A percentile compares a stretch with the other conserved stretches of the same genome.
These are phyloP conservation scores for Phialemonium atrogriseum DNA, from an alignment of 2,329 filamentous ascomycete species.

Conservation along the genomic window DNA sequence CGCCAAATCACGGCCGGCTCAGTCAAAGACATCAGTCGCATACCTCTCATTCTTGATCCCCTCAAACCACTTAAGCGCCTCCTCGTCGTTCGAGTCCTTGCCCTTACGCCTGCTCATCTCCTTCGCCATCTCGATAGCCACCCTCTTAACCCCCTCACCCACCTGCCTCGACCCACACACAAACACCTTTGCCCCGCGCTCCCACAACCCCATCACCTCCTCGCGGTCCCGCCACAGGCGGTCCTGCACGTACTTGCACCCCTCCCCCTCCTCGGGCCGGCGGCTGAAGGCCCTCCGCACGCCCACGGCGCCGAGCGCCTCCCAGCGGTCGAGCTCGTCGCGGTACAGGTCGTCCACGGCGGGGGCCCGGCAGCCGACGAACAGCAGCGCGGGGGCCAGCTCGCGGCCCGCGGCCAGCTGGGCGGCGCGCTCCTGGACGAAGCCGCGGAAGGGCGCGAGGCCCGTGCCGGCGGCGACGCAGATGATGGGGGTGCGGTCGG, in stretches of 20 bases:
- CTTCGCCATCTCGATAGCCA: slow-evolving; percentile 23
- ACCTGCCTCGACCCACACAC: slow-evolving; percentile 49
- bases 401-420: slow-evolving; percentile 39
- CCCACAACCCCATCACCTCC: slow-evolving; percentile 25
- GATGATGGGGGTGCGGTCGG: slow-evolving; percentile 39
- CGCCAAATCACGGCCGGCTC: too few species aligned
- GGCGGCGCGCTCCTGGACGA: slow-evolving; percentile 52
- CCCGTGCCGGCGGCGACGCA: slow-evolving; percentile 46
- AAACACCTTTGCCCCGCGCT: slow-evolving; percentile 40
- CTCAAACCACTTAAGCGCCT: slow-evolving; percentile 37
- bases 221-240: slow-evolving; percentile 34
- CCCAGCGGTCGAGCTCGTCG: slow-evolving; percentile 51
- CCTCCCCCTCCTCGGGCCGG: slow-evolving; percentile 24
- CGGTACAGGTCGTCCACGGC: slow-evolving; percentile 52
- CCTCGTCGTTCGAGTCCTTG: slow-evolving; percentile 12
- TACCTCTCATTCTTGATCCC: slow-evolving; percentile 45
- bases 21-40: slow-evolving; percentile 48
- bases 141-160: slow-evolving; percentile 30
- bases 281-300: slow-evolving; percentile 54
- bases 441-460: slow-evolving; percentile 55
- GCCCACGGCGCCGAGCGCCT: slow-evolving; percentile 48
- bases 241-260: slow-evolving; percentile 33
- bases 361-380: slow-evolving; percentile 53
- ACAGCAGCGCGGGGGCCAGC: slow-evolving; percentile 55
- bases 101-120: slow-evolving; percentile 21